Evolutionary conservation across 805 yeast species (phyloP).

Genomic region (Hermanozyma aechmeae): DNA sequence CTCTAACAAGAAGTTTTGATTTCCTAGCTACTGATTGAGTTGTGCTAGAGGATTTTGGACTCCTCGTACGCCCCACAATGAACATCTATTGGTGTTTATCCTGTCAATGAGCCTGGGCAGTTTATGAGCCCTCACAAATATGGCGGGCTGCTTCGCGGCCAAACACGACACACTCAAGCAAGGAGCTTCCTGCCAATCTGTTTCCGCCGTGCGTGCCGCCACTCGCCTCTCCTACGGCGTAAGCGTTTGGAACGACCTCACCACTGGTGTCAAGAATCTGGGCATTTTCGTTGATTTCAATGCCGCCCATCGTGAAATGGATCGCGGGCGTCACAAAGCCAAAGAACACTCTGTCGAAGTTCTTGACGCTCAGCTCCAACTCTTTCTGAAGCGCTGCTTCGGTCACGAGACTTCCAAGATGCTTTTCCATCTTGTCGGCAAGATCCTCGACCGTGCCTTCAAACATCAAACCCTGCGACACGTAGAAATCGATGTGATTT

Average conservation of each 20-base stretch:
- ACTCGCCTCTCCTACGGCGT: conserved; percentile 59
- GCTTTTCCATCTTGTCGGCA: conserved; percentile 4
- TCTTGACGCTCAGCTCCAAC: conserved; percentile 9
- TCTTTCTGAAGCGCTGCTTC: conserved; percentile 19
- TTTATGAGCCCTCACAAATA: too few species aligned
- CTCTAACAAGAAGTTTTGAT: too few species aligned
- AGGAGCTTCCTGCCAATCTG: conserved; percentile 50
- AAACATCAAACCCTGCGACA: conserved; percentile 15
- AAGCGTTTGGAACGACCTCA: conserved; percentile 34
- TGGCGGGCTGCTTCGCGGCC: too few species aligned
- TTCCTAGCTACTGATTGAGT: too few species aligned
- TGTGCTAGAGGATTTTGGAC: too few species aligned
- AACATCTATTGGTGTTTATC: too few species aligned
- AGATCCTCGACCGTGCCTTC: conserved; percentile 15
- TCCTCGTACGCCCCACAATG: too few species aligned
- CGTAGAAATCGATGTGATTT: conserved; percentile 44
- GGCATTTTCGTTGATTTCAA: conserved; percentile 12
- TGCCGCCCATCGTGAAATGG: conserved; percentile 23
- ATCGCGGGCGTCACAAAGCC: conserved; percentile 42
- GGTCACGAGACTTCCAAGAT: too few species aligned
- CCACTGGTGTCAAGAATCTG: conserved; percentile 14
- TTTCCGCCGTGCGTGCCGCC: conserved; percentile 64
- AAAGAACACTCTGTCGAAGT: too few species aligned
- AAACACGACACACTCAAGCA: conserved; percentile 53
- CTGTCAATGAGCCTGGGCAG: too few species aligned